Evolutionary conservation across 2,329 filamentous ascomycete species (phyloP).

Genomic region (Diaporthe citri): DNA sequence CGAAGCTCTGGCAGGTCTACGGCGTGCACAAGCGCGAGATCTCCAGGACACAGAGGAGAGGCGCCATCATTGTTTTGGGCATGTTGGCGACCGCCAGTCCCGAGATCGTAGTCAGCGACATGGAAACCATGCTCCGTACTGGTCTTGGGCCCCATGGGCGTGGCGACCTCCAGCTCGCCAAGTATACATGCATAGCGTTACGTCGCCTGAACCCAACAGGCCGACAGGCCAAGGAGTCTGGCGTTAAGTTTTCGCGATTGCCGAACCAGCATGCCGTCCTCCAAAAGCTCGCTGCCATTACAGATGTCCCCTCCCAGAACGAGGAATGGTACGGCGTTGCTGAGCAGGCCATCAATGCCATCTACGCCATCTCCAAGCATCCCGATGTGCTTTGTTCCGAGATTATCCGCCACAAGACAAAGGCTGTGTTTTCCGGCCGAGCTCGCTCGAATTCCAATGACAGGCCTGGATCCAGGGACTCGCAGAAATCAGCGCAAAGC

Average conservation of each 20-base stretch:
- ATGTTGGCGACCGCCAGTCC: conserved; percentile 96
- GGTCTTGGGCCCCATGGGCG: conserved; percentile 86
- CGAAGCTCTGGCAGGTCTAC: conserved; percentile 98
- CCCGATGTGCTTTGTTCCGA: conserved; percentile 94
- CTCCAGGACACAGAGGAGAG: conserved; percentile 88
- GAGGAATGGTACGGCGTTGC: conserved; percentile 97
- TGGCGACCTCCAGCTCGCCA: conserved; percentile 87
- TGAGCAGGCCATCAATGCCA: conserved; percentile 95
- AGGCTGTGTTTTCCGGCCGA: conserved; percentile 74
- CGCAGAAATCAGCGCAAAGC: conserved; percentile 46
- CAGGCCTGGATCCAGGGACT: conserved; percentile 37
- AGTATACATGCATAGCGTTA: conserved; percentile 95
- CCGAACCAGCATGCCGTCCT: conserved; percentile 94
- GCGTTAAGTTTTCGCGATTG: conserved; percentile 79
- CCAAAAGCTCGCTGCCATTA: conserved; percentile 82
- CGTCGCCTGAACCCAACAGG: conserved; percentile 89
- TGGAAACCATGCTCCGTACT: conserved; percentile 93
- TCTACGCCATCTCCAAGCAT: conserved; percentile 93
- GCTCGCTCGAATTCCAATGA: conserved; percentile 60
- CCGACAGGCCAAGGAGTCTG: conserved; percentile 81
- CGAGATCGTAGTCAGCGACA: conserved; percentile 93
- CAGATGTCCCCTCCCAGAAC: conserved; percentile 87
- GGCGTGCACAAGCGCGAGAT: conserved; percentile 94
- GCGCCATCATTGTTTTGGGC: conserved; percentile 94
- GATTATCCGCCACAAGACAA: conserved; percentile 88